phyloP scores from a whole-genome alignment of 495 filamentous ascomycete species.

The Barbatosphaeria neglecta region DNA sequence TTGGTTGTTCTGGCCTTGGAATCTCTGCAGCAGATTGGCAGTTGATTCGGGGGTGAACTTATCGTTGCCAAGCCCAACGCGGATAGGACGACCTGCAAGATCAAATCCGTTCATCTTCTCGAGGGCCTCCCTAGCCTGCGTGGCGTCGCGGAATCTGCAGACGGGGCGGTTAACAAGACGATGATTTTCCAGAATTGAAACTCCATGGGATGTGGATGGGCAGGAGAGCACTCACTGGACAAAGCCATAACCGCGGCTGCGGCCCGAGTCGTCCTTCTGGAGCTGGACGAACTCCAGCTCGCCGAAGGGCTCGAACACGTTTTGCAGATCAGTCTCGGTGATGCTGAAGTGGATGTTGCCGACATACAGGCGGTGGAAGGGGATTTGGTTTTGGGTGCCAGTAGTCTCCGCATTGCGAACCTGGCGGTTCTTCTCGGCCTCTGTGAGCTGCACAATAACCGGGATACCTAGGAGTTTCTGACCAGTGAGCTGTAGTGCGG shows the following conservation, averaged over 20 bases:
- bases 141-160: conserved; percentile 77
- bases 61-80: conserved; percentile 99
- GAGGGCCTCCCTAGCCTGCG: conserved; percentile 82
- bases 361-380: conserved; percentile 97
- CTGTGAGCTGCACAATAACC: conserved; percentile 95
- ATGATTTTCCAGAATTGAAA: too few relatives aligned
- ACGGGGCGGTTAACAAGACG: conserved; percentile 19
- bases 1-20: conserved; percentile 66
- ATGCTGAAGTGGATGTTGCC: conserved; percentile 99
- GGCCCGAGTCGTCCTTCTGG: conserved; percentile 84
- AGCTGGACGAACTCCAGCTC: conserved; percentile 96
- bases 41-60: conserved; percentile 99
- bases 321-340: conserved; percentile 89
- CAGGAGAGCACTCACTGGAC: conserved; percentile 68
- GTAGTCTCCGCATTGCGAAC: conserved; percentile 69
- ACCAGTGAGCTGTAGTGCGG: conserved; percentile 95
- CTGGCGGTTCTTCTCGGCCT: conserved; percentile 99
- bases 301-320: conserved; percentile 96
- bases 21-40: conserved; percentile 78
- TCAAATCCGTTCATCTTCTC: conserved; percentile 99
- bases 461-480: conserved; percentile 98
- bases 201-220: too few relatives aligned
- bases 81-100: conserved; percentile 91
- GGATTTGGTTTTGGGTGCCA: conserved; percentile 57
- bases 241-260: conserved; percentile 94